Evolutionary conservation across 495 filamentous ascomycete genomes (phyloP).

Genomic region (Podospora australis): DNA sequence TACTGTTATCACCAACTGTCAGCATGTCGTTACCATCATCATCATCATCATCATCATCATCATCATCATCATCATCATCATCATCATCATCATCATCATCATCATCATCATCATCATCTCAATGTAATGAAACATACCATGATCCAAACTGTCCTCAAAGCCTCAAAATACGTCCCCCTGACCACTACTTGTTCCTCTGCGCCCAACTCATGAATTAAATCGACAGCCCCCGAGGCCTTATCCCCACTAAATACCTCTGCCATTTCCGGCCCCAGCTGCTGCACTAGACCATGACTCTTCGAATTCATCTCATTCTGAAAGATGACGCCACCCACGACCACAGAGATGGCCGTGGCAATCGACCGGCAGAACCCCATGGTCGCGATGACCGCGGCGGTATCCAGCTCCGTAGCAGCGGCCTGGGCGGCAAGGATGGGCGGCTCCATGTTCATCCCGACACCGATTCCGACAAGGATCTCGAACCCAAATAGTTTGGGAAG

Average conservation of each 20-base stretch:
- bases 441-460: slow-evolving; percentile 59
- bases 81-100: not conserved
- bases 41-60: not conserved
- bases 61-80: not conserved
- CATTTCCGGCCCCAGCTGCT: slow-evolving; percentile 30
- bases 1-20: not conserved
- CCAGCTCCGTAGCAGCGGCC: slow-evolving; percentile 51
- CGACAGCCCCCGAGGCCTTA: slow-evolving; percentile 49
- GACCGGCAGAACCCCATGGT: slow-evolving; percentile 66
- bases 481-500: slow-evolving; percentile 51
- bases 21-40: not conserved
- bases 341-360: slow-evolving; percentile 59
- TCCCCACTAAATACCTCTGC: slow-evolving; percentile 33
- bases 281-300: slow-evolving; percentile 23
- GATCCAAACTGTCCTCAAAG: slow-evolving; percentile 62
- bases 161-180: slow-evolving; percentile 45
- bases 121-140: slow-evolving; percentile 16
- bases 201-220: slow-evolving; percentile 43
- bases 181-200: slow-evolving; percentile 40
- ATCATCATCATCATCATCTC: not conserved
- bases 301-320: slow-evolving; percentile 54
- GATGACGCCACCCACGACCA: slow-evolving; percentile 70
- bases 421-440: slow-evolving; percentile 70
- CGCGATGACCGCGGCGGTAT: slow-evolving; percentile 65
- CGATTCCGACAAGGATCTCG: slow-evolving; percentile 60